Percentiles rank a stretch among this genome's conserved stretches.
Conservation (phyloP, 108 stramenopile species). For the Stephanodiscus triporus region DNA sequence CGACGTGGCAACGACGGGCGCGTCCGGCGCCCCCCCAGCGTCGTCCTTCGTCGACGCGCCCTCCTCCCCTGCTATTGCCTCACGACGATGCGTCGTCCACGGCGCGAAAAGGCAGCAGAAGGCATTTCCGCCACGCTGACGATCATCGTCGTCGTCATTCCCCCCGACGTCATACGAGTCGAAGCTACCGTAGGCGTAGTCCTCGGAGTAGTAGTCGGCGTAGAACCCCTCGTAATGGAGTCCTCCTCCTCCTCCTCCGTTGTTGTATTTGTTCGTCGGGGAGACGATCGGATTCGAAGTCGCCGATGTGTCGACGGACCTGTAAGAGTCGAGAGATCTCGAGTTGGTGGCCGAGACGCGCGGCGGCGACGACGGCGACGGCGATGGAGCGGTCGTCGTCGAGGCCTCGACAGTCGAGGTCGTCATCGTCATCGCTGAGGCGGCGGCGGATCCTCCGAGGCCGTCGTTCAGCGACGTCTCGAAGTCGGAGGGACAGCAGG, state of each 20-base stretch:
- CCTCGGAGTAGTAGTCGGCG: conserved; percentile 44
- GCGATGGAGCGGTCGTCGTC: too few relatives aligned
- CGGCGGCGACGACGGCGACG: background rate
- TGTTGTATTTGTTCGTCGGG: background rate
- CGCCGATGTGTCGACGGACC: background rate
- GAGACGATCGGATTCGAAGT: too few relatives aligned
- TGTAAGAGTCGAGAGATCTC: conserved; percentile 17
- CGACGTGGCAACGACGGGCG: too few relatives aligned
- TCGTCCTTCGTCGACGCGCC: too few relatives aligned
- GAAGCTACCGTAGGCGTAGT: conserved; percentile 23
- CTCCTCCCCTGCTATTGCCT: too few relatives aligned
- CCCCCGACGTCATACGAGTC: conserved; percentile 1
- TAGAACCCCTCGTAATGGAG: conserved; percentile 55
- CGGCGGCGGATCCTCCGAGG: background rate
- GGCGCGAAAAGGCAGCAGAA: conserved; percentile 43
- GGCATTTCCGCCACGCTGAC: conserved; percentile 17
- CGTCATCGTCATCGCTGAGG: background rate
- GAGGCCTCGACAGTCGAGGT: background rate
- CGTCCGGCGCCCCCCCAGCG: too few relatives aligned
- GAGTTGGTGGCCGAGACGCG: conserved; percentile 15
- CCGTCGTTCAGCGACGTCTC: conserved; percentile 26
- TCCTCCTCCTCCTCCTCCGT: background rate
- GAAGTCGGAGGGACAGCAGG: background rate
- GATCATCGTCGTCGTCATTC: background rate
- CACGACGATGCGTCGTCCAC: too few relatives aligned